phyloP scores from a whole-genome alignment of 306 rosid species.

The Oemleria cerasiformis region DNA sequence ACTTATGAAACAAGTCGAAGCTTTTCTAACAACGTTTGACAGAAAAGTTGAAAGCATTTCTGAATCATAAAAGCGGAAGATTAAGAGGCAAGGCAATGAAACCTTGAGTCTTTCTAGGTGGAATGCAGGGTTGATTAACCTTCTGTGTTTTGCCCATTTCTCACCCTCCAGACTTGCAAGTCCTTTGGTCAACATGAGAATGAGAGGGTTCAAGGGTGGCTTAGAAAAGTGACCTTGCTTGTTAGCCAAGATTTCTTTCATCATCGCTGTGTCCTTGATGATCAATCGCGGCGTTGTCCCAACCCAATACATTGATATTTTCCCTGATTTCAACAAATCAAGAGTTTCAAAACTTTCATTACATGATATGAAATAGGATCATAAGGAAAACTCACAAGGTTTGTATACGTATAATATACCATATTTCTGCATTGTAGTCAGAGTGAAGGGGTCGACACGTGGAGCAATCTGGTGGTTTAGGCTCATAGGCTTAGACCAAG shows the following conservation, averaged over 20 bases:
- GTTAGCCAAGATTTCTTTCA: slow-evolving; percentile 41
- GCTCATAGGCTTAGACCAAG: slow-evolving; percentile 47
- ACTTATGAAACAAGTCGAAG: no score
- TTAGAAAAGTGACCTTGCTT: slow-evolving; percentile 45
- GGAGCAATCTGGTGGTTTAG: slow-evolving; percentile 38
- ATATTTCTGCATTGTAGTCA: slow-evolving; percentile 30
- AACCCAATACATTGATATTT: slow-evolving; percentile 44
- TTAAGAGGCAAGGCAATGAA: neutral
- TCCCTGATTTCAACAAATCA: slow-evolving; percentile 20
- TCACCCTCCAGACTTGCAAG: slow-evolving; percentile 46
- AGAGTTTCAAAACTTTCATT: no score
- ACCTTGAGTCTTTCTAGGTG: slow-evolving; percentile 52
- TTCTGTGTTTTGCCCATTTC: slow-evolving; percentile 42
- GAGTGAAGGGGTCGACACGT: slow-evolving; percentile 49
- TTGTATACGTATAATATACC: slow-evolving; percentile 13
- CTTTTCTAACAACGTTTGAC: no score
- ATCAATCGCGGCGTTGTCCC: slow-evolving; percentile 52
- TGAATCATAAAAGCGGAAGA: no score
- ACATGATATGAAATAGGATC: no score
- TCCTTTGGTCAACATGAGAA: slow-evolving; percentile 39
- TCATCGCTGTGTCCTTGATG: slow-evolving; percentile 38
- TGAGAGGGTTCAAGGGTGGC: slow-evolving; percentile 40
- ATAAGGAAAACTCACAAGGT: neutral
- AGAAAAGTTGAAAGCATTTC: no score
- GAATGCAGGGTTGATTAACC: slow-evolving; percentile 50